phyloP scores from a whole-genome alignment of 164 flowering plant species.

The Annona squamosa region DNA sequence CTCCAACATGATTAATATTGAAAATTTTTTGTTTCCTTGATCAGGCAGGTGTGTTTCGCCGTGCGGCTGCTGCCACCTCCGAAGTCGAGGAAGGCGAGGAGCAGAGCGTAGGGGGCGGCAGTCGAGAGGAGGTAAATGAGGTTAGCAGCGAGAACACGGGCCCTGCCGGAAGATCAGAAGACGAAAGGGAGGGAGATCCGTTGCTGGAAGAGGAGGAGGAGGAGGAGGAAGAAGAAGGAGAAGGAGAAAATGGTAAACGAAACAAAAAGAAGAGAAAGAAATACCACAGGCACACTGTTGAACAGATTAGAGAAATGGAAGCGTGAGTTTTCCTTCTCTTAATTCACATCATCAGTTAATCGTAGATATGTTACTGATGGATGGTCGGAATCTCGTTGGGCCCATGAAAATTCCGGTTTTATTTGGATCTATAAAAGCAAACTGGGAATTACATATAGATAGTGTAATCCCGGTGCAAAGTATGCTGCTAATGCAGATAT shows the following conservation, averaged over 20 bases:
- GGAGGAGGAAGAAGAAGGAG: slow-evolving; percentile 7
- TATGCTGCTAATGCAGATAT: too few species aligned
- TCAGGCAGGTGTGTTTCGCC: slow-evolving; percentile 87
- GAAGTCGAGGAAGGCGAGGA: slow-evolving; percentile 59
- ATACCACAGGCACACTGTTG: slow-evolving; percentile 90
- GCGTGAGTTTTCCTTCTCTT: slow-evolving; percentile 42
- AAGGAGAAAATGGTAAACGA: slow-evolving; percentile 13
- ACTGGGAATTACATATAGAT: too few species aligned
- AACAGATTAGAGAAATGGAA: slow-evolving; percentile 97
- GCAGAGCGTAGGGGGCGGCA: slow-evolving; percentile 28
- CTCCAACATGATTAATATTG: too few species aligned
- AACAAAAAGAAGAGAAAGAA: slow-evolving; percentile 87
- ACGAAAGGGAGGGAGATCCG: slow-evolving; percentile 42
- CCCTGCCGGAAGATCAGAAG: slow-evolving; percentile 44
- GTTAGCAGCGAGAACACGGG: slow-evolving; percentile 88
- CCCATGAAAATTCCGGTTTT: background rate
- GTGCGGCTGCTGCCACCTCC: slow-evolving; percentile 34
- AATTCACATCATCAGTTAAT: background rate
- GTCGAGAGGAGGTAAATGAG: slow-evolving; percentile 56
- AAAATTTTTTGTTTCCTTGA: background rate
- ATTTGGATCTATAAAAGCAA: too few species aligned
- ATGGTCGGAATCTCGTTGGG: background rate
- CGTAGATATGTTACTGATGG: background rate
- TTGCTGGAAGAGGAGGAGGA: slow-evolving; percentile 31
- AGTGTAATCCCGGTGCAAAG: too few species aligned